Conservation (phyloP, 2,329 filamentous ascomycete species). For the Pseudomassariella vexata region DNA sequence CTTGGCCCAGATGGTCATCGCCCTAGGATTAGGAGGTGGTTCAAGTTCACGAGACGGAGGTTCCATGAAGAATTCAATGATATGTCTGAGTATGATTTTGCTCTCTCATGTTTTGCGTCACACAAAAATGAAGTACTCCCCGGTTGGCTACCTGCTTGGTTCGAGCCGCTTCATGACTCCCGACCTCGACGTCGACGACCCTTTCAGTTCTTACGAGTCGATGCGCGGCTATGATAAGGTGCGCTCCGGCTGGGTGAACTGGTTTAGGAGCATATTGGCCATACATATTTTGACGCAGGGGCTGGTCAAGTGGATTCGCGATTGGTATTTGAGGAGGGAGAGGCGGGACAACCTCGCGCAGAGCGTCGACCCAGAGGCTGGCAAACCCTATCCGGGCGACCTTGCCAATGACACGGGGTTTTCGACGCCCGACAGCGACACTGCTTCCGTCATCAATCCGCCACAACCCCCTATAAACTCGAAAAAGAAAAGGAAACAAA, state of each 20-base stretch:
- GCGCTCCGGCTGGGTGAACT: slow-evolving; percentile 49
- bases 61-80: slow-evolving; percentile 61
- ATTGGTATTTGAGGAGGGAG: slow-evolving; percentile 60
- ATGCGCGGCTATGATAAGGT: slow-evolving; percentile 48
- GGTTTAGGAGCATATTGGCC: slow-evolving; percentile 63
- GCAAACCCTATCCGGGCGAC: slow-evolving; percentile 37
- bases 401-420: slow-evolving; percentile 39
- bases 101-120: slow-evolving; percentile 46
- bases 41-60: slow-evolving; percentile 63
- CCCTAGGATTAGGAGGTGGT: slow-evolving; percentile 81
- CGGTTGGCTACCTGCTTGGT: slow-evolving; percentile 38
- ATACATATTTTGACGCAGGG: slow-evolving; percentile 73
- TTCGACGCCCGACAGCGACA: slow-evolving; percentile 47
- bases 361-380: slow-evolving; percentile 58
- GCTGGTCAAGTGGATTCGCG: slow-evolving; percentile 63
- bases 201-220: slow-evolving; percentile 36
- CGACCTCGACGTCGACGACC: slow-evolving; percentile 40
- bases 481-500: slow-evolving; percentile 87
- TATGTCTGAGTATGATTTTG: slow-evolving; percentile 64
- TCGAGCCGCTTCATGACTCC: slow-evolving; percentile 39
- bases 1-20: slow-evolving; percentile 87
- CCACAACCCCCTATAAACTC: slow-evolving; percentile 52
- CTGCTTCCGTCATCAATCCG: slow-evolving; percentile 45
- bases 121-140: slow-evolving; percentile 42
- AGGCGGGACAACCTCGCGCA: slow-evolving; percentile 44